Percentiles rank a stretch among this genome's conserved stretches.
These are phyloP conservation scores for Hypoxylon rubiginosum DNA, from an alignment of 2,329 filamentous ascomycete species.

Conservation along the genomic window DNA sequence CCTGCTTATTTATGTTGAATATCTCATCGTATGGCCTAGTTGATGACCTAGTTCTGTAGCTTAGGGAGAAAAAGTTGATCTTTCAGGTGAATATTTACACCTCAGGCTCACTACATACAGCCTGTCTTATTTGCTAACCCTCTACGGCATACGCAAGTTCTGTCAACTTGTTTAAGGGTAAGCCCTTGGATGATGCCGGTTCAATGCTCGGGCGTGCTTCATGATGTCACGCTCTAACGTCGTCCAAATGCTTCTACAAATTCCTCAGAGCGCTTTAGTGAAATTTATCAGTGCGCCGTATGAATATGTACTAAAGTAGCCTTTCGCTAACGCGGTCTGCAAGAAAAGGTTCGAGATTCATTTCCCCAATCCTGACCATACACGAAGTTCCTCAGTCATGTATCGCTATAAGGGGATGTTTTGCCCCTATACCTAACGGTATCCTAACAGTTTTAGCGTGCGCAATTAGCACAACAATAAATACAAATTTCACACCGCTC, in stretches of 20 bases:
- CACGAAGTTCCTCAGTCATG: background rate
- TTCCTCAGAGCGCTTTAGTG: background rate
- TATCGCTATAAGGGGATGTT: background rate
- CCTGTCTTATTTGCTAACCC: no score
- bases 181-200: no score
- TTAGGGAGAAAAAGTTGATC: no score
- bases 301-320: background rate
- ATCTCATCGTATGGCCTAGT: background rate
- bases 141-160: no score
- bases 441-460: background rate
- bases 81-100: no score
- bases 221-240: background rate
- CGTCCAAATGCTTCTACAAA: background rate
- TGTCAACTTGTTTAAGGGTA: no score
- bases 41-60: no score
- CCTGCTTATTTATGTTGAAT: background rate
- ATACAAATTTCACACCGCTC: slow-evolving; percentile 14
- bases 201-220: background rate
- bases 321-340: no score
- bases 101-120: no score
- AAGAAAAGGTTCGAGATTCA: no score
- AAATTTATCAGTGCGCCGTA: background rate
- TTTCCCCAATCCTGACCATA: no score
- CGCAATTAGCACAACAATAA: background rate
- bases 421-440: background rate